Conservation (phyloP, 371 early-diverging fungal species). For the Mucor saturninus region DNA sequence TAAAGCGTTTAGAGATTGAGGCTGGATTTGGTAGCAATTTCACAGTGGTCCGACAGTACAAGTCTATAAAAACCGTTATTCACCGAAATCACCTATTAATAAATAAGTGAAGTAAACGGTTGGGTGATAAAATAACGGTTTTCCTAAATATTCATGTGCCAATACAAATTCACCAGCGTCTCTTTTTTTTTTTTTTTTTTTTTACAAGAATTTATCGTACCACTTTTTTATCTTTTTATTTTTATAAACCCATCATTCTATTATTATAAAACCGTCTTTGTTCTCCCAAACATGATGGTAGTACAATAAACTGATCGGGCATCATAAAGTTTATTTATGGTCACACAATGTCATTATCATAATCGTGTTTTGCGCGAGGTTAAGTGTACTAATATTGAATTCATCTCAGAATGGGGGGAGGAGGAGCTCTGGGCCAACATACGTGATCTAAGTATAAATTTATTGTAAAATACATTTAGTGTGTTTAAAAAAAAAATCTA, state of each 20-base stretch:
- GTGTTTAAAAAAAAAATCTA: not conserved
- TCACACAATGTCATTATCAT: not conserved
- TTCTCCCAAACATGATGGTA: not conserved
- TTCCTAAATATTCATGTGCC: not conserved
- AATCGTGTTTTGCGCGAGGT: slow-evolving; percentile 1
- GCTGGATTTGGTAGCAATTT: too few species aligned
- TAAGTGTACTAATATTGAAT: not conserved
- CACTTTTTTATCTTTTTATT: not conserved
- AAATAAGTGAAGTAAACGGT: not conserved
- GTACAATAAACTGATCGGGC: not conserved
- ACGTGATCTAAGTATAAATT: too few species aligned
- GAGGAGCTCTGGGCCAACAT: too few species aligned
- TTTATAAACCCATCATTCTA: slow-evolving; percentile 2
- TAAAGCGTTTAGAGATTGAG: too few species aligned
- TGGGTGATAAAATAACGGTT: not conserved
- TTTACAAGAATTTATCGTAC: not conserved
- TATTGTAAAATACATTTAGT: too few species aligned
- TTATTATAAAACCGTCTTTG: not conserved
- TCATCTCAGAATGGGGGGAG: not conserved
- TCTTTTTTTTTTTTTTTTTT: not conserved
- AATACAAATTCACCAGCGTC: not conserved
- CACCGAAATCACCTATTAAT: too few species aligned
- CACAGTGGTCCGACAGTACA: too few species aligned
- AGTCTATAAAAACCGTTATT: too few species aligned
- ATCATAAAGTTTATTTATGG: slow-evolving; percentile 1